A percentile compares a stretch with the other conserved stretches of the same genome.
These are phyloP conservation scores for Penicillium ucsense DNA, from an alignment of 495 filamentous ascomycete species.

Conservation along the genomic window DNA sequence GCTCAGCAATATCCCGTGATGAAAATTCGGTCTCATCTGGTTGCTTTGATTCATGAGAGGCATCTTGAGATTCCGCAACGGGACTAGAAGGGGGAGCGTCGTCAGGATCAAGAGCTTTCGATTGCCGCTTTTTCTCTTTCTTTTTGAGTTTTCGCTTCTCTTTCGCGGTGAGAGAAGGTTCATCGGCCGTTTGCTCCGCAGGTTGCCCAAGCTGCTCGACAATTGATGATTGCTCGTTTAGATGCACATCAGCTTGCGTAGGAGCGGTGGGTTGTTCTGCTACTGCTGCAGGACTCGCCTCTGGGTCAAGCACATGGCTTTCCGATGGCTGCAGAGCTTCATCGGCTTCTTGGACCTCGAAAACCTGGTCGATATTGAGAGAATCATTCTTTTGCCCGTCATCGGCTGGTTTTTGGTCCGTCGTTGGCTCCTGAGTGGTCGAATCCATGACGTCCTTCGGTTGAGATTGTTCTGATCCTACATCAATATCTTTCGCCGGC, in stretches of 20 bases:
- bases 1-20: conserved; percentile 15
- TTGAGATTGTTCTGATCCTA: background rate
- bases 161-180: conserved; percentile 21
- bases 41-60: conserved; percentile 6
- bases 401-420: background rate
- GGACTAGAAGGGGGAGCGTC: background rate
- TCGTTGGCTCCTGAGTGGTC: too few relatives aligned
- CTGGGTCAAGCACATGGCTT: too few relatives aligned
- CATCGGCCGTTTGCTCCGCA: conserved; percentile 17
- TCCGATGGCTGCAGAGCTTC: background rate
- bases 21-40: conserved; percentile 13
- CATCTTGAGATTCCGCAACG: background rate
- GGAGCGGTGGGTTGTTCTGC: too few relatives aligned
- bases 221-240: background rate
- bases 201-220: conserved; percentile 6
- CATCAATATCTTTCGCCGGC: conserved; percentile 1
- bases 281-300: too few relatives aligned
- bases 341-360: conserved; percentile 2
- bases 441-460: background rate
- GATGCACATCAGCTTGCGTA: conserved; percentile 3
- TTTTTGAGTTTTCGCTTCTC: conserved; percentile 38
- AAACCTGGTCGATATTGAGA: background rate
- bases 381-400: conserved; percentile 1
- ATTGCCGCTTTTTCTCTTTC: conserved; percentile 39
- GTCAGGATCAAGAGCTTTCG: conserved; percentile 17